Percentiles rank a stretch among this genome's conserved stretches.
Evolutionary conservation across 2,329 filamentous ascomycete species (phyloP).

Genomic region (Cladosporium sp.): DNA sequence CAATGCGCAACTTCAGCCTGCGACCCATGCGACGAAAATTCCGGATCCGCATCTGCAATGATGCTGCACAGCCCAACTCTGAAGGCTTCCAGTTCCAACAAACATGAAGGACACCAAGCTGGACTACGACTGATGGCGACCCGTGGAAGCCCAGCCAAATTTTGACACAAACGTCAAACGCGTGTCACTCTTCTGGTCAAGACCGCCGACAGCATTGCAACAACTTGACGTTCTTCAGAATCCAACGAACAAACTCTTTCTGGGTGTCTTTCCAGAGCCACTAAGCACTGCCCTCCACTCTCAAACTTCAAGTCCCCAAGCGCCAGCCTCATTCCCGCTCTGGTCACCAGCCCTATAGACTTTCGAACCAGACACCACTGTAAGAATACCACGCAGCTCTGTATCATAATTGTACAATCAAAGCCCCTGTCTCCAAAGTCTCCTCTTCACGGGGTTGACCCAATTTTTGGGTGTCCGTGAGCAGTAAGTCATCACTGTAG

Average conservation of each 20-base stretch:
- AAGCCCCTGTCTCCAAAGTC: too few species aligned
- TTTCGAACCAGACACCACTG: not conserved
- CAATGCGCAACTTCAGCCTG: not conserved
- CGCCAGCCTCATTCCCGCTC: not conserved
- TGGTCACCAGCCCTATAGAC: not conserved
- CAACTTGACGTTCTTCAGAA: too few species aligned
- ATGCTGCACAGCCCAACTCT: too few species aligned
- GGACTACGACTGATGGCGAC: not conserved
- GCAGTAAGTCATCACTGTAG: too few species aligned
- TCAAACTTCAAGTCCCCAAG: not conserved
- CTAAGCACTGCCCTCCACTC: not conserved
- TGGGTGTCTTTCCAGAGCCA: not conserved
- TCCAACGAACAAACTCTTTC: not conserved
- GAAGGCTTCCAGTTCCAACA: not conserved
- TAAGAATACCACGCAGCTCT: not conserved
- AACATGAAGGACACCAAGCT: not conserved
- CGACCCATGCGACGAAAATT: too few species aligned
- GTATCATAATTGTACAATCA: not conserved
- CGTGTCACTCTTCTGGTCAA: not conserved
- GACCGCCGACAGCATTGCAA: too few species aligned
- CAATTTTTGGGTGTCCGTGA: too few species aligned
- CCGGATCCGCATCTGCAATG: too few species aligned
- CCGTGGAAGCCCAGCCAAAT: not conserved
- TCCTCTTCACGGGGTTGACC: too few species aligned
- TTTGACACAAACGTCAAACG: not conserved